Conservation (phyloP, 1,284 basidiomycete genomes). For the Puccinia horiana region DNA sequence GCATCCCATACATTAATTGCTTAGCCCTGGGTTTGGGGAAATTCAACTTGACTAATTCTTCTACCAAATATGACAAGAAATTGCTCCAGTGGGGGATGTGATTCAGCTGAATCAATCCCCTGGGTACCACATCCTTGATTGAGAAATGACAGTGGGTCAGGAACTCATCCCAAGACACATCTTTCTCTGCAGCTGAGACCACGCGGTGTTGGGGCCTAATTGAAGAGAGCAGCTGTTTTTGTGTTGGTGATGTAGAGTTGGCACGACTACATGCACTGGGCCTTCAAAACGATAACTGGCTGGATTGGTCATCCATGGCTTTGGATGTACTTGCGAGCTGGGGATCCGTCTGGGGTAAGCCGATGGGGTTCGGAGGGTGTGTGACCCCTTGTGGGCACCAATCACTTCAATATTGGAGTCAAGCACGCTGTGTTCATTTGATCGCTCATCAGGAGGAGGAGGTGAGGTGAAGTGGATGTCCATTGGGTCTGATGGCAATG, state of each 20-base stretch:
- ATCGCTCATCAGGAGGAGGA: too few relatives aligned
- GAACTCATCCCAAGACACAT: neutral
- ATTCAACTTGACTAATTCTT: neutral
- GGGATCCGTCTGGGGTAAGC: too few relatives aligned
- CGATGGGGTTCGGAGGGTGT: too few relatives aligned
- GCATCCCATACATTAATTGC: neutral
- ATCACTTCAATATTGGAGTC: too few relatives aligned
- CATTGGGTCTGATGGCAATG: too few relatives aligned
- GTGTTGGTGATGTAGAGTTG: neutral
- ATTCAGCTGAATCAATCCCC: neutral
- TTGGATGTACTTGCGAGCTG: too few relatives aligned
- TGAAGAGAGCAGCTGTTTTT: neutral
- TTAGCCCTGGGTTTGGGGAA: neutral
- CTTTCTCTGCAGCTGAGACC: neutral
- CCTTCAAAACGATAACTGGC: too few relatives aligned
- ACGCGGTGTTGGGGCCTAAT: neutral
- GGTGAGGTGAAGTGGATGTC: too few relatives aligned
- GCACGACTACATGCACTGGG: too few relatives aligned
- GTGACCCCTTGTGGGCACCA: too few relatives aligned
- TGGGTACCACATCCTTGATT: neutral
- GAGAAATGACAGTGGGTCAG: neutral
- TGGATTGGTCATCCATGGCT: too few relatives aligned
- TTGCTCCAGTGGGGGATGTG: neutral
- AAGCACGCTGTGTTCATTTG: too few relatives aligned
- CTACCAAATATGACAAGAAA: neutral